Evolutionary conservation across 106 monocot species (phyloP), one percentile per base, ranked within the genome.

Genomic region (Acorus calamus): DNA sequence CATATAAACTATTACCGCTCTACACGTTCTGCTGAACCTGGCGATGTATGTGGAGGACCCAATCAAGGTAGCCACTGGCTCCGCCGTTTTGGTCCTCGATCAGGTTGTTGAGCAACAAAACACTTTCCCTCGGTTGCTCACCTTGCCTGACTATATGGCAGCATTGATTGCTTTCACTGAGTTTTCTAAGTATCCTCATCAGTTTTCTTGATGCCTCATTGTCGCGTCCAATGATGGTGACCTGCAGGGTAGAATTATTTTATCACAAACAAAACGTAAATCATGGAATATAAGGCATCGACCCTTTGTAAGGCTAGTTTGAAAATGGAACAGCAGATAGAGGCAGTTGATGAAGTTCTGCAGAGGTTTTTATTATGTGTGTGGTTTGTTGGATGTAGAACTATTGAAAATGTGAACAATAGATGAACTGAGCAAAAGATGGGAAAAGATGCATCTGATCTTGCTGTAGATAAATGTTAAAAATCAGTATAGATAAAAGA

Each of bases 41-140:
- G 7, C 88, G 82, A 68, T 83, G 71, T 50, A 88, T 60, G 63
- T 98, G 91, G 4, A 91, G 59, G 52, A 88, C 79, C 96, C 96
- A 98, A 54, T 98, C 91, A 3, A 83, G 51, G 47, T 92, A 98
- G 53, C 81, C 69, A 51, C 69, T 74, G 12, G 69, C 72, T 57
- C 87, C 87, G 10, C 72, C 70, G 56, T 55, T 68, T 66, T 96
- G 96, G 66, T 96, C 96, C 70, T 96, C 91, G 8, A 88, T 47
- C 6, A 98, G 81, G 61, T 73, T 98, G 41, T 73, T 61, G 41
- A 92, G 85, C 66, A 98, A 63, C 75, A 98, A 66, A 11, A 64
- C 52, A 43, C 73, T 57, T 62, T 98, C 96, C 66, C 91, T 80
- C 5, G 90, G 91, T 54, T 83, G 90, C 63, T 91, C 96, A 8